A percentile compares a stretch with the other conserved stretches of the same genome.
Conservation (phyloP, 2,329 filamentous ascomycete species). For the Septoria linicola region DNA sequence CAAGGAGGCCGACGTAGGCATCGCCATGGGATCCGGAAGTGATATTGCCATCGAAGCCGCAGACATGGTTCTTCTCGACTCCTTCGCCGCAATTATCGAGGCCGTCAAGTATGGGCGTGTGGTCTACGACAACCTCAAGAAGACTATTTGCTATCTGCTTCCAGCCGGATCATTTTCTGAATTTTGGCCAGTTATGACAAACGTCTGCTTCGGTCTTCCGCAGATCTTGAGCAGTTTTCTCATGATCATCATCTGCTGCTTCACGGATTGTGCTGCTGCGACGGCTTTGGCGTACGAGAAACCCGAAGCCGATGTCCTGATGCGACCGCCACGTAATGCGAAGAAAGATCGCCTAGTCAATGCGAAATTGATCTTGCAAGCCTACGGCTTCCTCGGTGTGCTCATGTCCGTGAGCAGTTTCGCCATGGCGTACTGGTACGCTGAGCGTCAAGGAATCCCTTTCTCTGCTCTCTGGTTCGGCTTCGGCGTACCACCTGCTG, state of each 20-base stretch:
- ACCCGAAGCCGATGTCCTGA: constrained; percentile 72
- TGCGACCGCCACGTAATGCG: constrained; percentile 65
- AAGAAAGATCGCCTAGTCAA: constrained; percentile 72
- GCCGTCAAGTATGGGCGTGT: constrained; percentile 71
- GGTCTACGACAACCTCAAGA: constrained; percentile 78
- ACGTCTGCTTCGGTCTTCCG: constrained; percentile 68
- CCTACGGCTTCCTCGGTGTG: constrained; percentile 70
- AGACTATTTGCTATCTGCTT: constrained; percentile 71
- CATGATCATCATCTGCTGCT: constrained; percentile 62
- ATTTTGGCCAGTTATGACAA: constrained; percentile 73
- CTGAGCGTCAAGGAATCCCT: constrained; percentile 55
- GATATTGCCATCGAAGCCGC: constrained; percentile 63
- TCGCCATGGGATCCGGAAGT: constrained; percentile 58
- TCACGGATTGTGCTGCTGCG: constrained; percentile 73
- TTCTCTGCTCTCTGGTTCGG: constrained; percentile 69
- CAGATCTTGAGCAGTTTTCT: constrained; percentile 72
- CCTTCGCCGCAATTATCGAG: constrained; percentile 69
- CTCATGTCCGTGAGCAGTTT: constrained; percentile 44
- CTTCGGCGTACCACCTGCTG: constrained; percentile 56
- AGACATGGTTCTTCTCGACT: constrained; percentile 65
- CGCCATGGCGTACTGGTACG: constrained; percentile 49
- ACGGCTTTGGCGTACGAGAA: constrained; percentile 74
- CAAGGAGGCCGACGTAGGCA: constrained; percentile 58
- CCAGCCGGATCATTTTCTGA: constrained; percentile 73
- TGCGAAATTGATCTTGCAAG: constrained; percentile 68